Conservation (phyloP, 371 early-diverging fungal species). For the Nematocida major region DNA sequence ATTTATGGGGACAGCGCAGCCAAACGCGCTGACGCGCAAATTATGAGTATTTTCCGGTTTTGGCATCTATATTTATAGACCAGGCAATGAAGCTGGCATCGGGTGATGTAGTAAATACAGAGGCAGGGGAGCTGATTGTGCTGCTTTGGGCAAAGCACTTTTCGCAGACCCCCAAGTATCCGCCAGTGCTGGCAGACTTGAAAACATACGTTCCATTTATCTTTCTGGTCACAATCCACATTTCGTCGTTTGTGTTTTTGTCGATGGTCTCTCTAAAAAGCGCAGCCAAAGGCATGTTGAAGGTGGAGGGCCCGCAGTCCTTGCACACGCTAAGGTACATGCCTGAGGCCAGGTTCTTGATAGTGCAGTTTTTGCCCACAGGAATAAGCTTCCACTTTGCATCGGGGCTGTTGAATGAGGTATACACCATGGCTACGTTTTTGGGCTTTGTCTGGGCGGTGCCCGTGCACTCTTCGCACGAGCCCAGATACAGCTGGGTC, state of each 20-base stretch:
- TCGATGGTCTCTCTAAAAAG: slow-evolving; percentile 1
- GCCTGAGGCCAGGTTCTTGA: slow-evolving; percentile 17
- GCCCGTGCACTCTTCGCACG: slow-evolving; percentile 6
- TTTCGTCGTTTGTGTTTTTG: slow-evolving; percentile 13
- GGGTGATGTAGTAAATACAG: background rate
- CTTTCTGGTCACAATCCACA: slow-evolving; percentile 30
- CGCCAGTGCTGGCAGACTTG: slow-evolving; percentile 7
- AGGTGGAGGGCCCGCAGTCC: background rate
- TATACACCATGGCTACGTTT: slow-evolving; percentile 31
- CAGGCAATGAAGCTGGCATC: background rate
- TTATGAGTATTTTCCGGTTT: background rate
- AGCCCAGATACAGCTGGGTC: slow-evolving; percentile 7
- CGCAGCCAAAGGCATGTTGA: background rate
- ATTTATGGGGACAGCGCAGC: background rate
- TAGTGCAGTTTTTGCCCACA: slow-evolving; percentile 11
- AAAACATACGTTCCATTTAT: slow-evolving; percentile 1
- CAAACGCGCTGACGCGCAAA: background rate
- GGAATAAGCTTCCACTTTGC: slow-evolving; percentile 24
- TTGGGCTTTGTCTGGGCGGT: background rate
- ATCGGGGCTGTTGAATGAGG: slow-evolving; percentile 23
- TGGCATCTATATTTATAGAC: slow-evolving; percentile 7
- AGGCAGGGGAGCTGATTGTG: background rate
- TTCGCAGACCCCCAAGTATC: slow-evolving; percentile 18
- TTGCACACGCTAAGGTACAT: slow-evolving; percentile 28
- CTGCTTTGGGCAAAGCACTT: background rate